Base-by-base conservation (phyloP, 306 rosid species). In the Parietaria judaica region DNA sequence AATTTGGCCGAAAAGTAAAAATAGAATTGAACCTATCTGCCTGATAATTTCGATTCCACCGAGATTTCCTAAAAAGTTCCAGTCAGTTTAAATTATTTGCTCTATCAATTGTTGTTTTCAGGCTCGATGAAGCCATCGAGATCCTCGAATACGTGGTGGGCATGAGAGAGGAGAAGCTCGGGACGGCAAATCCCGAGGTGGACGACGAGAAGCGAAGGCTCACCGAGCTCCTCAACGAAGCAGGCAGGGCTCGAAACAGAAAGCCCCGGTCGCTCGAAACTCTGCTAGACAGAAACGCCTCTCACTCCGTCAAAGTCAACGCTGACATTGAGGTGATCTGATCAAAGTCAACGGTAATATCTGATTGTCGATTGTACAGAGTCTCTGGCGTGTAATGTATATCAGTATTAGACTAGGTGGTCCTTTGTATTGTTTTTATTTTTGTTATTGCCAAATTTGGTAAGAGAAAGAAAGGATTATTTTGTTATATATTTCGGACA, bases 161-260 rank as follows among this genome's bases (percentile, higher is more conserved):
- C 31, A 78, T 86, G 92, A 84, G 97, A 79, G 95, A 89, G 66
- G 97, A 89, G 84, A 80, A 84, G 76, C 87, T 84, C 4, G 97
- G 92, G 76, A 82, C 92, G 8, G 89, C 97, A 15, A 81, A 84
- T 69, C 91, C 95, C 15, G 95, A 85, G 48, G 88, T 86, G 54
- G 84, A 71, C 7, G 91, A 89, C 15, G 97, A 89, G 89, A 82
- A 82, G 76, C 74, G 82, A 52, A 81, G 97, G 76, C 74, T 89
- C 74, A 74, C 80, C 6, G 91, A 81, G 74, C 71, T 86, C 77
- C 58, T 86, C 78, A 86, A 79, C 81, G 97, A 89, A 59, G 85
- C 91, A 0, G 95, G 97, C 61, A 78, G 89, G 66, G 81, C 63
- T 7, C 46, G 90, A 58, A 85, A 56, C 84, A 66, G 84, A 63